Evolutionary conservation across 2,329 filamentous ascomycete genomes (phyloP), one percentile per base, ranked within the genome.

Genomic region (Aspergillus sp.): DNA sequence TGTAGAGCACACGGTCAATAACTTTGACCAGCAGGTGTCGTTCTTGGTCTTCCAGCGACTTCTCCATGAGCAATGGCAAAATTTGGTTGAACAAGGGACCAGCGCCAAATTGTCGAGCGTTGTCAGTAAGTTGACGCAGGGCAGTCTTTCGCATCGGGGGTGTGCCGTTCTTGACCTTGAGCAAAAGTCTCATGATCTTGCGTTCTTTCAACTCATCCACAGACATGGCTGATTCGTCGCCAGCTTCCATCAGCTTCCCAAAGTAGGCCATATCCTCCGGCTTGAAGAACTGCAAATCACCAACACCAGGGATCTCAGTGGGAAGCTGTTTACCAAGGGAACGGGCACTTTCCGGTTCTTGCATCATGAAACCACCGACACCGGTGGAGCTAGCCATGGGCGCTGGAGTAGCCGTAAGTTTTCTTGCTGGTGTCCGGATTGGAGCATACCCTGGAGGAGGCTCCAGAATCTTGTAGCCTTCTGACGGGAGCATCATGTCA

Each of bases 91-190:
- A 99, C 0, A 99, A 83, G 8, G 95, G 86, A 0, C 92, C 93
- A 37, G 95, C 93, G 61, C 95, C 95, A 73, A 99, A 99, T 75
- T 93, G 91, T 56, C 93, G 89, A 33, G 95, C 95, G 73, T 99
- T 99, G 74, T 99, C 95, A 17, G 95, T 99, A 61, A 99, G 87
- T 75, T 99, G 95, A 77, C 95, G 89, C 68, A 99, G 84, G 22
- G 95, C 95, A 37, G 95, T 99, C 83, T 99, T 99, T 77, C 95
- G 85, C 95, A 98, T 98, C 0, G 95, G 93, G 24, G 95, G 95
- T 41, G 95, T 98, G 69, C 95, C 95, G 73, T 99, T 99, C 84
- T 99, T 99, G 81, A 99, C 93, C 79, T 99, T 99, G 56, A 99
- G 83, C 46, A 99, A 81, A 55, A 99, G 79, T 65, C 95, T 85